Conservation (phyloP, 352 stramenopile genomes). For the Pythium graminicola region DNA sequence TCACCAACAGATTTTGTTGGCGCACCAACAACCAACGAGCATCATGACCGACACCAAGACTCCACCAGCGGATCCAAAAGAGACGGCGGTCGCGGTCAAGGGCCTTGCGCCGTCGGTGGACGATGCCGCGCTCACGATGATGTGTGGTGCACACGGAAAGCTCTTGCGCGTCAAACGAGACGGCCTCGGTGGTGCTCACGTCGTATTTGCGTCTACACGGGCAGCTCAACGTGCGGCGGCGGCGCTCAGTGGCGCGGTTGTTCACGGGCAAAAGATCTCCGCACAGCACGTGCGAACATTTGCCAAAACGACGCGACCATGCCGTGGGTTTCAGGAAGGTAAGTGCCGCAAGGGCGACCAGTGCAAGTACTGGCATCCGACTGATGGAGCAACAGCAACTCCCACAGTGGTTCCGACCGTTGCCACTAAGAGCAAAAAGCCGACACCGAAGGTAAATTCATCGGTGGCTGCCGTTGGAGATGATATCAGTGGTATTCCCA, state of each 20-base stretch:
- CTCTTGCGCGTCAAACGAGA: slow-evolving; percentile 49
- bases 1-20: slow-evolving; percentile 9
- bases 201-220: slow-evolving; percentile 18
- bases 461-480: neutral
- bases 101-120: slow-evolving; percentile 35
- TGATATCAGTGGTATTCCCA: slow-evolving; percentile 31
- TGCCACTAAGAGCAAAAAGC: neutral
- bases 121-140: slow-evolving; percentile 40
- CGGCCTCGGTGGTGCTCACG: slow-evolving; percentile 46
- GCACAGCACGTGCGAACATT: slow-evolving; percentile 40
- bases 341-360: slow-evolving; percentile 51
- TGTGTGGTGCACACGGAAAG: slow-evolving; percentile 51
- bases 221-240: slow-evolving; percentile 32
- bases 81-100: slow-evolving; percentile 41
- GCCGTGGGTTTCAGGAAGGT: slow-evolving; percentile 49
- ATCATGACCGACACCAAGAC: slow-evolving; percentile 9
- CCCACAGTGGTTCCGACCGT: neutral
- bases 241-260: slow-evolving; percentile 42
- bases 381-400: neutral
- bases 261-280: slow-evolving; percentile 48
- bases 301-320: slow-evolving; percentile 32
- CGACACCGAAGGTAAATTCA: neutral
- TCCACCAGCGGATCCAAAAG: slow-evolving; percentile 17
- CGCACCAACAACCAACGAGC: slow-evolving; percentile 1
- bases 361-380: slow-evolving; percentile 53